phyloP scores from a whole-genome alignment of 169 alveolate species.

The Neospora caninum region DNA sequence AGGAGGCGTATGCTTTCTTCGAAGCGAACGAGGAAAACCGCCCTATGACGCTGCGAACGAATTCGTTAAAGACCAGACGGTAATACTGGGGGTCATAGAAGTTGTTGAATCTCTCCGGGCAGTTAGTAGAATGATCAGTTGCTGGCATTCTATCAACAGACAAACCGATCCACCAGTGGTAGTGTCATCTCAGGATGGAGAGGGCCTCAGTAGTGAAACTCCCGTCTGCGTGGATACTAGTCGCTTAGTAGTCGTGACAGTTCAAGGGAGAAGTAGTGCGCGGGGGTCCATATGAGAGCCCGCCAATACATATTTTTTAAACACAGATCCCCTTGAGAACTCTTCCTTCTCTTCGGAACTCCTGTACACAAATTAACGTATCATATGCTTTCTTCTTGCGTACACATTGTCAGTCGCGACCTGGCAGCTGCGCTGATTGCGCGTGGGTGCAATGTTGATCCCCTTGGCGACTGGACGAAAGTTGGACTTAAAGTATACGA shows the following conservation, averaged over 20 bases:
- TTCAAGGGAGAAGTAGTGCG: no score
- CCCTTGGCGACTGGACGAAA: conserved; percentile 93
- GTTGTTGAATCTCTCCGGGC: neutral
- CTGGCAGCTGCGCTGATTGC: conserved; percentile 82
- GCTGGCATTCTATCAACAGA: neutral
- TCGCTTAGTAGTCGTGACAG: no score
- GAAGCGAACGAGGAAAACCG: conserved; percentile 90
- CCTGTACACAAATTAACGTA: no score
- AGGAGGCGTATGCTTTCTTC: conserved; percentile 85
- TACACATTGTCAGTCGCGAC: neutral
- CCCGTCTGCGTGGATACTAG: no score
- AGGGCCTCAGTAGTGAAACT: no score
- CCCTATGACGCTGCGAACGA: conserved; percentile 88
- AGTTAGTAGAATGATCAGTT: neutral
- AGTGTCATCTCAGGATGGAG: no score
- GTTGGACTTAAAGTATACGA: conserved; percentile 91
- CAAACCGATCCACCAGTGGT: neutral
- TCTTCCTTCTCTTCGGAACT: no score
- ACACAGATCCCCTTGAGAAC: no score
- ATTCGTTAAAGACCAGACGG: conserved; percentile 73
- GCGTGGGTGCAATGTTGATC: conserved; percentile 93
- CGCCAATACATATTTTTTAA: no score
- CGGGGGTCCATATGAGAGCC: no score
- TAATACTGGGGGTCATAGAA: neutral
- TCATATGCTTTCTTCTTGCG: neutral